Base-by-base conservation (phyloP, 495 filamentous ascomycete species). In the Saxophila tyrrhenica region DNA sequence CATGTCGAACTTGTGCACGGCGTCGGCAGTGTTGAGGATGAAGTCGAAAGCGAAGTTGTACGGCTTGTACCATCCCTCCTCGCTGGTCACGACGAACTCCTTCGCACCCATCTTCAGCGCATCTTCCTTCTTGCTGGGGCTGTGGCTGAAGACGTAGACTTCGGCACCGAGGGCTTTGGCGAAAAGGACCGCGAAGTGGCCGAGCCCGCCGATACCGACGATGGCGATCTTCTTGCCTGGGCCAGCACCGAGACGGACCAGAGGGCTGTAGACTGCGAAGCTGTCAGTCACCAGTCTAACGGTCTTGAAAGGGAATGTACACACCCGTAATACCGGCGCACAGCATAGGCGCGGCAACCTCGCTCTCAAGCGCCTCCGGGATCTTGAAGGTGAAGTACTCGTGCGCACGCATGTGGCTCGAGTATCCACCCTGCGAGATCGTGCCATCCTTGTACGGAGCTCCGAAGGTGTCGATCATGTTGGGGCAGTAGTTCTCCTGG, bases 281-380 rank as follows among this genome's bases (percentile, higher is more conserved):
- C 9, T n/a, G 45, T 20, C 10, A 20, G 45, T 48, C 19, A 45
- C 9, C 19, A n/a, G n/a, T n/a, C n/a, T n/a, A n/a, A n/a, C 45
- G 19, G 13, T 5, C 10, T 48, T 13, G 21, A 25, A 24, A 10
- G 3, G 21, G 13, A 3, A 48, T 11, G 9, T 10, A 21, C 19
- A 21, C 25, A 48, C 45, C 45, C 3, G 48, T 94, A 24, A 94
- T 68, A 38, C 89, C 89, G 25, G 87, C 89, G 66, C 89, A 94
- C 61, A 94, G 75, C 86, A 94, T 94, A 1, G 87, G 89, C n/a
- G 88, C 89, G 0, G 83, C 86, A 35, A 79, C 63, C 44, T 75
- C 75, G 60, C 73, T 81, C n/a, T 80, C 68, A 39, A 94, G 76
- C 2, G 72, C 75, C n/a, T 86, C 82, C n/a, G 89, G 89, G 54